A percentile compares a stretch with the other conserved stretches of the same genome.
Evolutionary conservation across 768 basidiomycete genomes (phyloP).

Genomic region (Neoboletus subvelutipes): DNA sequence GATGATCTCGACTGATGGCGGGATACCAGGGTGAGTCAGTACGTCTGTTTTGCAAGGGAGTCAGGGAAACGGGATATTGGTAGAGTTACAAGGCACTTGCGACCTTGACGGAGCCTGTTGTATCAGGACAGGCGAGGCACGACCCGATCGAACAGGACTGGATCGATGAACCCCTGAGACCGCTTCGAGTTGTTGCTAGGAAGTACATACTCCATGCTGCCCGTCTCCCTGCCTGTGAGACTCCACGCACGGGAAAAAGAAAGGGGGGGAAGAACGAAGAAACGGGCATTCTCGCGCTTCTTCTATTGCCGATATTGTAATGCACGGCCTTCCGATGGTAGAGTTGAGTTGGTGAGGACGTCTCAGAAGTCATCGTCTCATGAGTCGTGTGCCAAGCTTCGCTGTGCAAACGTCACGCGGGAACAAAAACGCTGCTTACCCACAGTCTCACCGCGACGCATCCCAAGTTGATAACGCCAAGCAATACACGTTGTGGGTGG

Average conservation of each 20-base stretch:
- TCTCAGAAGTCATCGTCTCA: neutral
- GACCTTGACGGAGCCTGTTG: neutral
- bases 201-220: neutral
- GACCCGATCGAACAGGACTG: neutral
- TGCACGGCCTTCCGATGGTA: neutral
- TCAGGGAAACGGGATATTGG: neutral
- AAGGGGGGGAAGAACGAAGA: neutral
- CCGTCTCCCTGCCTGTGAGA: neutral
- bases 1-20: neutral
- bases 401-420: neutral
- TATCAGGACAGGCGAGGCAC: neutral
- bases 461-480: neutral
- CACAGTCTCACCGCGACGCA: too few species aligned
- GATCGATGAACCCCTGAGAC: neutral
- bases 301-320: neutral
- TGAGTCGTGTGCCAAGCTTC: neutral
- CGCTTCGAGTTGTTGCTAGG: neutral
- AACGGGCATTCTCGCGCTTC: neutral
- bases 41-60: neutral
- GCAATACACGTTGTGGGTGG: neutral
- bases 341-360: neutral
- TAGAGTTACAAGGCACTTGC: neutral
- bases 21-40: neutral
- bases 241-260: neutral
- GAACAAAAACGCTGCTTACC: neutral